A percentile compares a stretch with the other conserved stretches of the same genome.
phyloP scores from a whole-genome alignment of 805 yeast species.

The Pichia paraexigua region DNA sequence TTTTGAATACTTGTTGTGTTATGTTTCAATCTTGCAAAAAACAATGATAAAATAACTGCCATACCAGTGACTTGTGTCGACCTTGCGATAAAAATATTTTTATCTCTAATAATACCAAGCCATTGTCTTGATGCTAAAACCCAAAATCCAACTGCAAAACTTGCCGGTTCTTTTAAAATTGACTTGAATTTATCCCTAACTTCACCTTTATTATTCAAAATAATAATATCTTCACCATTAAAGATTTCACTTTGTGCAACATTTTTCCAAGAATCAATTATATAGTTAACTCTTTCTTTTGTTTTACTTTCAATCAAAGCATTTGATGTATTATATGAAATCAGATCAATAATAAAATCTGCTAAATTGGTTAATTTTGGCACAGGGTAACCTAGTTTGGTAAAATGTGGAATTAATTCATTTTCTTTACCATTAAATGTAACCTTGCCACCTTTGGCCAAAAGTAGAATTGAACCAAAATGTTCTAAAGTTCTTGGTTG shows the following conservation, averaged over 20 bases:
- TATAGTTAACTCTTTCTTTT: conserved; percentile 31
- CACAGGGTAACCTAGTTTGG: conserved; percentile 41
- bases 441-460: conserved; percentile 67
- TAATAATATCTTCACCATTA: not conserved
- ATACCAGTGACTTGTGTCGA: conserved; percentile 55
- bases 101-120: conserved; percentile 38
- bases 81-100: conserved; percentile 58
- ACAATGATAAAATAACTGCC: conserved; percentile 59
- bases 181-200: conserved; percentile 21
- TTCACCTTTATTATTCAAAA: conserved; percentile 12
- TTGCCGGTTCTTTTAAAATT: conserved; percentile 25
- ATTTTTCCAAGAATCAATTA: conserved; percentile 33
- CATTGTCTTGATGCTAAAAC: conserved; percentile 32
- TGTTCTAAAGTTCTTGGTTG: conserved; percentile 66
- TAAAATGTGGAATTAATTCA: conserved; percentile 41
- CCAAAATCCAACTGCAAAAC: conserved; percentile 27
- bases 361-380: conserved; percentile 64
- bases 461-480: conserved; percentile 64
- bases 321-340: conserved; percentile 48
- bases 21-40: conserved; percentile 51
- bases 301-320: conserved; percentile 34
- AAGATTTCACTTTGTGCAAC: not conserved
- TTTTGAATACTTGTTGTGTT: conserved; percentile 47
- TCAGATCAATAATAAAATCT: conserved; percentile 63
- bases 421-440: conserved; percentile 55